A percentile compares a stretch with the other conserved stretches of the same genome.
These are phyloP conservation scores for Primulina huaijiensis DNA, from an alignment of 257 asterid species.

Conservation along the genomic window DNA sequence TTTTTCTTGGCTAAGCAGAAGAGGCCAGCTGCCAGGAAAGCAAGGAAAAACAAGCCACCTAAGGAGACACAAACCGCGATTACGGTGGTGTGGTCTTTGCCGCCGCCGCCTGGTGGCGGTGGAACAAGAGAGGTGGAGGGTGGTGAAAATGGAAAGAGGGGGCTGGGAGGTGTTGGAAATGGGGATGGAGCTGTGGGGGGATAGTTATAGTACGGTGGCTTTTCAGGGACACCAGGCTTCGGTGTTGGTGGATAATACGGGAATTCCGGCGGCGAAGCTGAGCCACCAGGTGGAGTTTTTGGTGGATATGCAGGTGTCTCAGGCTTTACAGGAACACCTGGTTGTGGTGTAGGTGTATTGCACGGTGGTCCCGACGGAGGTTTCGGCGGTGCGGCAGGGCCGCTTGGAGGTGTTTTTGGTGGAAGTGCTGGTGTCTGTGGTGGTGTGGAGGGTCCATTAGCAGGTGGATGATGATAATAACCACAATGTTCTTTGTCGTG, in stretches of 20 bases:
- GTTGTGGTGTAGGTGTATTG: too few species aligned
- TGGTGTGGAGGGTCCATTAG: slow-evolving; percentile 21
- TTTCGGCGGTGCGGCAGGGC: slow-evolving; percentile 17
- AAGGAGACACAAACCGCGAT: slow-evolving; percentile 24
- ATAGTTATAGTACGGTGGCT: slow-evolving; percentile 14
- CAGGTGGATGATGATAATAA: background rate
- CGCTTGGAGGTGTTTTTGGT: slow-evolving; percentile 10
- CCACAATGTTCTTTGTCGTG: background rate
- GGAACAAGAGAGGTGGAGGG: background rate
- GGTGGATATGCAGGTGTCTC: too few species aligned
- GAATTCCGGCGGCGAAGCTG: too few species aligned
- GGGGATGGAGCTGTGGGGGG: slow-evolving; percentile 22
- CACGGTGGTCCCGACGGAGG: slow-evolving; percentile 16
- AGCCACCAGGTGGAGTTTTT: too few species aligned
- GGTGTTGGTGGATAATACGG: background rate
- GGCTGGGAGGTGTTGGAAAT: slow-evolving; percentile 16
- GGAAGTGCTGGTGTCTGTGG: slow-evolving; percentile 23
- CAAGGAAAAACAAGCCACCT: slow-evolving; percentile 63
- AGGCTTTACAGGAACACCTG: background rate
- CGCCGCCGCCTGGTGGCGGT: slow-evolving; percentile 22
- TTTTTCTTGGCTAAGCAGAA: slow-evolving; percentile 64
- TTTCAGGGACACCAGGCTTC: background rate
- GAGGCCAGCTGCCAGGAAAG: slow-evolving; percentile 61
- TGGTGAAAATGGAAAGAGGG: slow-evolving; percentile 21
- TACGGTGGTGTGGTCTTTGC: slow-evolving; percentile 10